These are phyloP conservation scores for Gracilaria domingensis DNA, from an alignment of 23 red algal genomes.

Conservation along the genomic window DNA sequence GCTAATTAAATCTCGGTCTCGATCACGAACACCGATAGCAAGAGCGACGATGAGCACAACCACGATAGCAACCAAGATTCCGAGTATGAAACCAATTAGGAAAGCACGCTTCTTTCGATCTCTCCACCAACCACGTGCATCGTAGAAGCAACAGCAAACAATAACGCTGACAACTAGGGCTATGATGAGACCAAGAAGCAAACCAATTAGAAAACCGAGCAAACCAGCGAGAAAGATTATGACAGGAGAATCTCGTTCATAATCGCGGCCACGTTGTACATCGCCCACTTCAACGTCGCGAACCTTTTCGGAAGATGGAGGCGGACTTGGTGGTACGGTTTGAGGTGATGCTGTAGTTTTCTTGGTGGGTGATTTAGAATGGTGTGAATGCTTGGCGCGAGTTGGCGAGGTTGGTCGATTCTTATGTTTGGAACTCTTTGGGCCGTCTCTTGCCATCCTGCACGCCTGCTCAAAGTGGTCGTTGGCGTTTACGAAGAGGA, in stretches of 20 bases:
- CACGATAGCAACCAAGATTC: conserved; percentile 19
- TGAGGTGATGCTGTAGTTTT: neutral
- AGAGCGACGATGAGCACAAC: conserved; percentile 2
- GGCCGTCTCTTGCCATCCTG: neutral
- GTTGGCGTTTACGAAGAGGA: no score
- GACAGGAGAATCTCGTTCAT: neutral
- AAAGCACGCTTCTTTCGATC: conserved; percentile 21
- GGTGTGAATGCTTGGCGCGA: neutral
- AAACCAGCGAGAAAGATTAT: neutral
- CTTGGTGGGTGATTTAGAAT: neutral
- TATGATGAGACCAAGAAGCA: conserved; percentile 1
- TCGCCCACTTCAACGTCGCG: neutral
- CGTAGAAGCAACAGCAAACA: conserved; percentile 11
- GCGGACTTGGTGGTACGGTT: neutral
- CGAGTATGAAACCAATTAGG: conserved; percentile 21
- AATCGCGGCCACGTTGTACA: neutral
- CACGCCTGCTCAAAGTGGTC: neutral
- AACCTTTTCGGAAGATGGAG: neutral
- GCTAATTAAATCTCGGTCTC: neutral
- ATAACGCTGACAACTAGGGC: neutral
- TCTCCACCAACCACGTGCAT: neutral
- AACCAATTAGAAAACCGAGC: neutral
- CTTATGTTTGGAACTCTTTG: neutral
- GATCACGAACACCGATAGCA: neutral
- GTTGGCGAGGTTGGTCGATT: neutral